Evolutionary conservation across 2,329 filamentous ascomycete species (phyloP), one percentile per base, ranked within the genome.

Genomic region (Fusarium nodosum): DNA sequence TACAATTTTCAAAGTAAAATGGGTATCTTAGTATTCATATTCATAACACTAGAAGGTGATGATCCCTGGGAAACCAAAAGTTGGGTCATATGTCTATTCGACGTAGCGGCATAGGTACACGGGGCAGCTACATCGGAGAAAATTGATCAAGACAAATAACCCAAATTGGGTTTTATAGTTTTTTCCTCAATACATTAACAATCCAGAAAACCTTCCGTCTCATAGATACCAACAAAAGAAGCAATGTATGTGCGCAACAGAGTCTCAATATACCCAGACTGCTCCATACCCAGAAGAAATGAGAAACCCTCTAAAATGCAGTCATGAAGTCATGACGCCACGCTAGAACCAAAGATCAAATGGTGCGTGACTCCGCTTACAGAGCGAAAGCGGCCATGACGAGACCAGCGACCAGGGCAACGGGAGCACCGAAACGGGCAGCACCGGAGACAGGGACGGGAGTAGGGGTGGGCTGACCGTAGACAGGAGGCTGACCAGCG

Each of bases 351-450:
- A 62, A 69, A 69, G 42, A 74, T 57, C 53, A 69, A 56, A 58
- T 57, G 46, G 54, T 48, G 41, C 45, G 60, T 55, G 56, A 52
- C 62, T 52, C 57, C 57, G 55, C 74, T 83, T 81, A 85, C 76
- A 84, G 76, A 73, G 80, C 82, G 52, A 85, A 66, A 66, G 79
- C 66, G 64, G 82, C 82, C 64, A 81, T 75, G 64, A 79, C 78
- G 28, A 83, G 71, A 71, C 79, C 81, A 68, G 76, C 81, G 59
- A 82, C 50, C 26, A 81, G 67, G 62, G 79, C 80, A 52, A 83
- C 51, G 38, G 79, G 78, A 69, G 78, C 79, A n/a, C 75, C 79
- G 36, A 79, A 64, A 60, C 75, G 78, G 59, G 72, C 71, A 61
- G 72, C 78, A 59, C 68, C 75, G 60, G 64, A 77, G 42, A 69